Evolutionary conservation across 2,329 filamentous ascomycete species (phyloP), one percentile per base, ranked within the genome.

Genomic region (Arthrobotrys sinensis): DNA sequence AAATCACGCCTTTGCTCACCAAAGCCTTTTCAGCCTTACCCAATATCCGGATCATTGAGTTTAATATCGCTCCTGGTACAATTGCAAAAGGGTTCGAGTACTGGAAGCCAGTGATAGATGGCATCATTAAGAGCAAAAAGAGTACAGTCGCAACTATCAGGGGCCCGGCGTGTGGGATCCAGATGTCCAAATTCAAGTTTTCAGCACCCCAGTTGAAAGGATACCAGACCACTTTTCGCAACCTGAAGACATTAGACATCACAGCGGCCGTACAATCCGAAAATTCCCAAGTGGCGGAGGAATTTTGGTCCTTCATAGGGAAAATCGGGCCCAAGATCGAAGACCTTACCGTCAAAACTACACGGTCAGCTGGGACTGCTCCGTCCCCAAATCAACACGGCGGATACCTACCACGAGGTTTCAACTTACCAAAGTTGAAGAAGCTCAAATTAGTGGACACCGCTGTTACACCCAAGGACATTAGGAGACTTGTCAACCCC

Each of bases 41-140:
- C 8, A 8, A 40, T 21, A 11, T 60, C 1, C 32, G 16, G 12
- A 40, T 1, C 4, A 24, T 60, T n/a, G 16, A 40, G n/a, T 16
- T 60, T n/a, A 8, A 11, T 1, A 16, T 24, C n/a, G n/a, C n/a
- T n/a, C n/a, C n/a, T n/a, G n/a, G n/a, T n/a, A n/a, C n/a, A n/a
- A n/a, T n/a, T n/a, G n/a, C n/a, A n/a, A n/a, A n/a, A n/a, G n/a
- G 34, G 12, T 60, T 60, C 32, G 53, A 43, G 0, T 60, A 40
- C 10, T 60, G 53, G 53, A 60, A 60, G 38, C 53, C 38, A 34
- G 34, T 60, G n/a, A 43, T 60, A 4, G 53, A 60, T n/a, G 53
- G 32, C 21, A 34, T 43, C 4, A 43, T 60, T 8, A 43, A 43
- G 14, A 40, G 34, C 7, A 60, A 60, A 4, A 60, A 5, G 5